phyloP scores from a whole-genome alignment of 805 yeast genomes.

The Ogataea saltuana region DNA sequence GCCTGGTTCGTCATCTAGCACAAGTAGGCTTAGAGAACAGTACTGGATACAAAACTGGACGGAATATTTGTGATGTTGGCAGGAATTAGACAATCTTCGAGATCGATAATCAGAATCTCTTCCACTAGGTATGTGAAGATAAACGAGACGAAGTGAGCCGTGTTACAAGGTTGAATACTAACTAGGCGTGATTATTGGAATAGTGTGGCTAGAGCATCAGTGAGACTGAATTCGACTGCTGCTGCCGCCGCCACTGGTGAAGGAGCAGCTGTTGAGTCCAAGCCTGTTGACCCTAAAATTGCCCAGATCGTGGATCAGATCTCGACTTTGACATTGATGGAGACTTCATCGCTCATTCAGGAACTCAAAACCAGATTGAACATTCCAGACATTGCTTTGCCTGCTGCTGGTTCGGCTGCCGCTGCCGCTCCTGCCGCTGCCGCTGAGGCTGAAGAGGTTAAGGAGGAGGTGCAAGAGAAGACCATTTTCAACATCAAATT shows the following conservation, averaged over 20 bases:
- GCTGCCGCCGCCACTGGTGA: slow-evolving; percentile 37
- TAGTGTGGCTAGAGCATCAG: slow-evolving; percentile 59
- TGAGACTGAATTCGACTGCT: slow-evolving; percentile 51
- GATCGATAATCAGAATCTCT: slow-evolving; percentile 23
- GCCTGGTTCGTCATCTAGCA: no score
- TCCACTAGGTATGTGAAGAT: slow-evolving; percentile 14
- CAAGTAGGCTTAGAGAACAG: no score
- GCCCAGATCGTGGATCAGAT: slow-evolving; percentile 85
- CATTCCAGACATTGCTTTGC: slow-evolving; percentile 90
- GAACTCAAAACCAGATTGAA: slow-evolving; percentile 81
- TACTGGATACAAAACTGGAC: no score
- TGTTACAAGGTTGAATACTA: background rate
- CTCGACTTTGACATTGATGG: slow-evolving; percentile 85
- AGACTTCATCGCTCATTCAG: slow-evolving; percentile 82
- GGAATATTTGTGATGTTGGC: slow-evolving; percentile 14
- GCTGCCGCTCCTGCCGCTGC: slow-evolving; percentile 66
- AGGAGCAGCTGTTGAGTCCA: slow-evolving; percentile 31
- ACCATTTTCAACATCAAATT: slow-evolving; percentile 89
- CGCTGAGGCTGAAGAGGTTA: slow-evolving; percentile 69
- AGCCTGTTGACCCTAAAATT: slow-evolving; percentile 85
- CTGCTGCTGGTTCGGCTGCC: slow-evolving; percentile 63
- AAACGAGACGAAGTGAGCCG: no score
- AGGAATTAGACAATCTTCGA: slow-evolving; percentile 23
- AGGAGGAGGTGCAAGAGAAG: slow-evolving; percentile 84
- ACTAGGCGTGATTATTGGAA: slow-evolving; percentile 57